A percentile compares a stretch with the other conserved stretches of the same genome.
Evolutionary conservation across 192 early-diverging fungal species (phyloP).

Genomic region (Dimargaris xerosporica): DNA sequence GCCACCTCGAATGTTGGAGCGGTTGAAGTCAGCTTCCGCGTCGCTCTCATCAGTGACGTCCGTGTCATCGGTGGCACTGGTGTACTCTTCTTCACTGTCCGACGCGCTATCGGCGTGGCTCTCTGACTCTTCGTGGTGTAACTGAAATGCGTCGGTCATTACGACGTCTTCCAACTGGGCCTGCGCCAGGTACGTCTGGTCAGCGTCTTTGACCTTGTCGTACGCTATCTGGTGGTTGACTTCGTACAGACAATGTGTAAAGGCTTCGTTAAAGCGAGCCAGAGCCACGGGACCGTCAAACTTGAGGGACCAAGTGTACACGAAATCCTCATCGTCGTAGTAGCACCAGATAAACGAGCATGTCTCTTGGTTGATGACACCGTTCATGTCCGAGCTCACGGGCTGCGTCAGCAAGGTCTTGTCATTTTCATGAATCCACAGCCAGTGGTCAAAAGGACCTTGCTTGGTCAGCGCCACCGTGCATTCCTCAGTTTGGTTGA

Average conservation of each 20-base stretch:
- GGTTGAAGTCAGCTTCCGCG: conserved; percentile 22
- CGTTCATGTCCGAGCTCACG: conserved; percentile 60
- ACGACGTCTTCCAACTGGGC: conserved; percentile 60
- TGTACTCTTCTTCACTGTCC: conserved; percentile 15
- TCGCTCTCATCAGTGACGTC: conserved; percentile 33
- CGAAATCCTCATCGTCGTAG: conserved; percentile 32
- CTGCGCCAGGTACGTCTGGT: conserved; percentile 60
- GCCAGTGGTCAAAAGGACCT: conserved; percentile 31
- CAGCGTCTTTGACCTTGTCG: conserved; percentile 42
- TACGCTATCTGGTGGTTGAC: conserved; percentile 43
- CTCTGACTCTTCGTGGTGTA: conserved; percentile 8
- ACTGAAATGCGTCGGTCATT: conserved; percentile 30
- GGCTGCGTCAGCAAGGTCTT: conserved; percentile 33
- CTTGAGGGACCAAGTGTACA: conserved; percentile 63
- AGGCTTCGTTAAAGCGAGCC: conserved; percentile 43
- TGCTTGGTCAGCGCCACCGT: conserved; percentile 23
- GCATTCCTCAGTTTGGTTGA: conserved; percentile 32
- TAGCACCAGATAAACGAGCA: conserved; percentile 73
- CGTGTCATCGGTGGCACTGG: conserved; percentile 15
- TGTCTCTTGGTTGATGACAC: conserved; percentile 52
- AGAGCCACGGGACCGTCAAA: conserved; percentile 34
- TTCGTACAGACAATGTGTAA: conserved; percentile 67
- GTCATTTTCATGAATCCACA: conserved; percentile 31
- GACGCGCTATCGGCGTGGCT: not conserved
- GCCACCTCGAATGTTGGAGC: conserved; percentile 7